phyloP scores from a whole-genome alignment of 176 grass and related monocot genomes.

The Oryza brachyantha region DNA sequence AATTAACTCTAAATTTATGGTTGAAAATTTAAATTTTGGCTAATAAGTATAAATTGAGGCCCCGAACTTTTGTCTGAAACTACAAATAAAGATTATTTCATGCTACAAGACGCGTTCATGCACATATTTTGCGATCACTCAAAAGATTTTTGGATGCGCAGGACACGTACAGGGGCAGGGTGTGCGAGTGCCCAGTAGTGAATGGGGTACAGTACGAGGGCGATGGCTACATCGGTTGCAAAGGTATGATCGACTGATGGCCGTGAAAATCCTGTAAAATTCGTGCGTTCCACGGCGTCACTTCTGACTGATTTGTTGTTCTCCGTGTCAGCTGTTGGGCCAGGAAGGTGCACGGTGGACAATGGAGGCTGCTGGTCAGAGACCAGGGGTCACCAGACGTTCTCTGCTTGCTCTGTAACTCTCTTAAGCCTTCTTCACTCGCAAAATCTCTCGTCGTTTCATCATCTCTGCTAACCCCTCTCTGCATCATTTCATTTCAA shows the following conservation, averaged over 20 bases:
- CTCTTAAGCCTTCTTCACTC: background rate
- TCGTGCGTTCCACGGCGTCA: background rate
- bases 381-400: constrained; percentile 33
- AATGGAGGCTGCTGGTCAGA: constrained; percentile 92
- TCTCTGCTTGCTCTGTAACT: constrained; percentile 82
- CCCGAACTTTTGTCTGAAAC: no score
- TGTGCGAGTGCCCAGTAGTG: constrained; percentile 77
- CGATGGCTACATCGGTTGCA: constrained; percentile 78
- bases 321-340: constrained; percentile 60
- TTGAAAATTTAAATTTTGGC: no score
- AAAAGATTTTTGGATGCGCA: no score
- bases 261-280: background rate
- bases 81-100: no score
- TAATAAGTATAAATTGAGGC: no score
- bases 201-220: constrained; percentile 73
- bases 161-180: constrained; percentile 90
- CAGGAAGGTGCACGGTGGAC: constrained; percentile 67
- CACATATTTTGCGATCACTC: no score
- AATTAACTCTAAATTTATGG: no score
- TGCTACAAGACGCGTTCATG: no score
- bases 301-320: background rate
- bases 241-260: background rate
- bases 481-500: background rate
- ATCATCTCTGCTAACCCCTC: background rate
- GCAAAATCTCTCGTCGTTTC: background rate